These are phyloP conservation scores for Penicillium hesseltinei DNA, from an alignment of 2,329 filamentous ascomycete genomes.

Conservation along the genomic window DNA sequence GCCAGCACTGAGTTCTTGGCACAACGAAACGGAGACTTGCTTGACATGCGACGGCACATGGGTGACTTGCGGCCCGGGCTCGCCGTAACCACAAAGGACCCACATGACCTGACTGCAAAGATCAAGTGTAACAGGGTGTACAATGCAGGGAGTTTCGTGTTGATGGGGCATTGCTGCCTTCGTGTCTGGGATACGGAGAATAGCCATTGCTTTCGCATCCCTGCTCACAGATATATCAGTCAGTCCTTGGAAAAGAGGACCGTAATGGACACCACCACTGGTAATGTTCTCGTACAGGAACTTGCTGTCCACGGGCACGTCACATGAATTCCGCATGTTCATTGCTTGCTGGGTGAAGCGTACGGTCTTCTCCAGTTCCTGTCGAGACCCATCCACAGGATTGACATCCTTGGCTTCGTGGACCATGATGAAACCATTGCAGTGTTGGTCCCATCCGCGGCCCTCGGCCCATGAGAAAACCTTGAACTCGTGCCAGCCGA, in stretches of 20 bases:
- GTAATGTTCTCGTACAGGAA: slow-evolving; percentile 17
- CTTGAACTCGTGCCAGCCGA: slow-evolving; percentile 27
- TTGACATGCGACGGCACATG: slow-evolving; percentile 20
- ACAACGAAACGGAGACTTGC: slow-evolving; percentile 12
- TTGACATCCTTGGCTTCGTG: slow-evolving; percentile 20
- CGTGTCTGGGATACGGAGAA: slow-evolving; percentile 16
- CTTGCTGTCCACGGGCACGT: slow-evolving; percentile 5
- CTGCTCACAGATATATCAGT: slow-evolving; percentile 9
- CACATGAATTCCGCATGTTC: slow-evolving; percentile 11
- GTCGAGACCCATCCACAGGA: slow-evolving; percentile 16
- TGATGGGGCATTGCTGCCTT: slow-evolving; percentile 16
- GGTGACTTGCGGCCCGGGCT: slow-evolving; percentile 12
- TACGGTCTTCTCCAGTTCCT: background rate
- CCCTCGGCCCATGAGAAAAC: slow-evolving; percentile 25
- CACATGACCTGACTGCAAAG: slow-evolving; percentile 21
- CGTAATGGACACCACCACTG: slow-evolving; percentile 17
- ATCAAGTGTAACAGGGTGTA: slow-evolving; percentile 21
- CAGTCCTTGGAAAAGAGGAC: slow-evolving; percentile 17
- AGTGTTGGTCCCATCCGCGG: slow-evolving; percentile 25
- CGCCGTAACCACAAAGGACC: slow-evolving; percentile 16
- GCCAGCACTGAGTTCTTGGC: slow-evolving; percentile 8
- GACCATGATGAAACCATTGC: slow-evolving; percentile 22
- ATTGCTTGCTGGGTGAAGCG: background rate
- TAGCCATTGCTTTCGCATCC: slow-evolving; percentile 11
- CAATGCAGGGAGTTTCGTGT: slow-evolving; percentile 14